Evolutionary conservation across 2,329 filamentous ascomycete species (phyloP), one percentile per base, ranked within the genome.

Genomic region (Fonsecaea pedrosoi): DNA sequence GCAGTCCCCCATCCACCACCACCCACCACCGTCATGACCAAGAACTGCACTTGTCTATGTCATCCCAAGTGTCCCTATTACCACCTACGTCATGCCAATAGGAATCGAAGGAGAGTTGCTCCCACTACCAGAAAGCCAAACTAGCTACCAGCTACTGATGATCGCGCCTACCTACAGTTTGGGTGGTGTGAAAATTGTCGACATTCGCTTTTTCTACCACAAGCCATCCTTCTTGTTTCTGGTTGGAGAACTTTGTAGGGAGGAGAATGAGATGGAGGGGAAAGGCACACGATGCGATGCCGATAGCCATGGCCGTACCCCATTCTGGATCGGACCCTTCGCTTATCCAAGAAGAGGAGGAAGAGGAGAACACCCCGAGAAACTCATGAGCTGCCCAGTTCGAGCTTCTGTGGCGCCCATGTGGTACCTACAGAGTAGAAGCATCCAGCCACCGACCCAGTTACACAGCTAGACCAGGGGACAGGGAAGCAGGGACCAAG

Each of bases 41-140:
- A 69, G 64, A 68, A 53, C 59, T 62, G 57, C 60, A 50, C 50
- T 59, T 69, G 67, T 67, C 42, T 65, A 67, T 69, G 67, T 69
- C 67, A 69, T 69, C 64, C 45, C 38, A 35, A 25, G 4, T n/a
- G 18, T 50, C 45, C 59, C 59, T 32, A 38, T 53, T 54, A 37
- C 54, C 67, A 65, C 66, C 67, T 64, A 69, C 67, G 67, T 69
- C 67, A 69, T 67, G 64, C 57, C 48, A 60, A 54, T 32, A 50
- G 45, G 54, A 48, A 10, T 50, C 18, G 21, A 21, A 21, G 45
- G 45, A 56, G 57, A 42, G 40, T n/a, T 42, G 13, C 40, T 42
- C 40, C 40, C 40, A n/a, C 40, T n/a, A 42, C 40, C 4, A 42
- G 40, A 42, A n/a, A 42, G 15, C 15, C 38, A 30, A 30, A 30